Percentiles rank a stretch among this genome's conserved stretches.
Evolutionary conservation across 176 grass and related monocot species (phyloP).

Genomic region (Zoysia japonica): DNA sequence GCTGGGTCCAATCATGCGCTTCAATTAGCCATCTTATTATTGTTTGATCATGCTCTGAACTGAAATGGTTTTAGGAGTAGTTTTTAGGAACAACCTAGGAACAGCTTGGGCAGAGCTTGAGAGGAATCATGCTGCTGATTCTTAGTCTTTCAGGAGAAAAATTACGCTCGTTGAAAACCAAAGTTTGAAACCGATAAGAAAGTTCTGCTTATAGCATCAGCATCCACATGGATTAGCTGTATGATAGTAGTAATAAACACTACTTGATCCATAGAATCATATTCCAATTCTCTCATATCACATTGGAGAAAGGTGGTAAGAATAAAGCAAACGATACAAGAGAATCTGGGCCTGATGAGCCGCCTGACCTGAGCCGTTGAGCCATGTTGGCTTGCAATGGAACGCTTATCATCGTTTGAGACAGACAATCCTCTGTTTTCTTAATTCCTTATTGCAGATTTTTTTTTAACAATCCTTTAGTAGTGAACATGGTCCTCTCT

Average conservation of each 20-base stretch:
- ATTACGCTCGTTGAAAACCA: background rate
- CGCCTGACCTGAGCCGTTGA: background rate
- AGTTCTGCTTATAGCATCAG: background rate
- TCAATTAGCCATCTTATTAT: background rate
- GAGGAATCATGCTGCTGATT: background rate
- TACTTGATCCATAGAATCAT: slow-evolving; percentile 20
- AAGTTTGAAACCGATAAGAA: background rate
- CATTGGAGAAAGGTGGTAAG: background rate
- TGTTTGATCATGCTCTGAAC: background rate
- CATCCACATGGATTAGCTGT: background rate
- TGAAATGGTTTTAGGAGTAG: too few species aligned
- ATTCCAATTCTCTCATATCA: background rate
- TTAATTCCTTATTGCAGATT: background rate
- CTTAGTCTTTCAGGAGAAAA: background rate
- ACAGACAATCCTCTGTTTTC: background rate
- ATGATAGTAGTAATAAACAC: background rate
- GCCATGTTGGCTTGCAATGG: background rate
- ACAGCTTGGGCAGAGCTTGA: background rate
- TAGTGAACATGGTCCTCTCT: background rate
- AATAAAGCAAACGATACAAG: slow-evolving; percentile 34
- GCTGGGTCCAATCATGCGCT: background rate
- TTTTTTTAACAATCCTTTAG: background rate
- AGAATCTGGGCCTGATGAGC: background rate
- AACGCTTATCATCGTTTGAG: background rate
- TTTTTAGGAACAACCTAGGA: background rate